Conservation (phyloP, 345 rosid genomes). For the Rhodamnia rubescens region DNA sequence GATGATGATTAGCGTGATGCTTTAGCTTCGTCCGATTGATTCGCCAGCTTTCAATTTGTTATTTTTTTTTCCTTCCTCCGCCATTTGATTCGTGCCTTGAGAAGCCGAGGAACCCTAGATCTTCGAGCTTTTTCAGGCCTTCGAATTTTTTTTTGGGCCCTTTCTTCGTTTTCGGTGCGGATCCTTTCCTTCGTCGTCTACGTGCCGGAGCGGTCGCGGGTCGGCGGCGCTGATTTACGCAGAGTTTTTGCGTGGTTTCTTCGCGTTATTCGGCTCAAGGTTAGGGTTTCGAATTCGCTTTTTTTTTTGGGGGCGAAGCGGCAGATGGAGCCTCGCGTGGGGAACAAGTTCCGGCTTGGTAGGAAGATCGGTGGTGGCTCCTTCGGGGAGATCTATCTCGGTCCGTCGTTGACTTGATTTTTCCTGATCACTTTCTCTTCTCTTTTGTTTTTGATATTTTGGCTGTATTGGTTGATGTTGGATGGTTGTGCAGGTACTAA, state of each 20-base stretch:
- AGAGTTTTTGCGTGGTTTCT: no score
- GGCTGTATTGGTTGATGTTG: conserved; percentile 1
- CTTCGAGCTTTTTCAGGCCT: no score
- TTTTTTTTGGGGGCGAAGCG: neutral
- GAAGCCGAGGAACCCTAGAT: no score
- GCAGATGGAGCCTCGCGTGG: conserved; percentile 79
- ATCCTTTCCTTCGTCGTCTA: no score
- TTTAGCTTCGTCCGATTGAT: no score
- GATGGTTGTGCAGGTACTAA: conserved; percentile 47
- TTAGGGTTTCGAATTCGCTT: neutral
- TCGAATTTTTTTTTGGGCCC: neutral
- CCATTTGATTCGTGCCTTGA: no score
- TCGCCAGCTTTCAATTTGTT: no score
- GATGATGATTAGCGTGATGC: no score
- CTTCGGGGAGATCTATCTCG: conserved; percentile 95
- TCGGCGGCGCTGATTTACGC: no score
- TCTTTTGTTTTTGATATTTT: neutral
- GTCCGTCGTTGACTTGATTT: conserved; percentile 21
- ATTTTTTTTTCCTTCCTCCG: no score
- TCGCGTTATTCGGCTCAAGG: neutral
- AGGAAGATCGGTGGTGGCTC: conserved; percentile 98
- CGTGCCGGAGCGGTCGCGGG: no score
- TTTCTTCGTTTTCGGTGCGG: no score
- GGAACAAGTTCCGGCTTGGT: conserved; percentile 82
- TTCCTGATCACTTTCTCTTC: neutral